Percentiles rank a stretch among this genome's conserved stretches.
These are phyloP conservation scores for Cnidoscolus chayamansa DNA, from an alignment of 441 rosid species.

Conservation along the genomic window DNA sequence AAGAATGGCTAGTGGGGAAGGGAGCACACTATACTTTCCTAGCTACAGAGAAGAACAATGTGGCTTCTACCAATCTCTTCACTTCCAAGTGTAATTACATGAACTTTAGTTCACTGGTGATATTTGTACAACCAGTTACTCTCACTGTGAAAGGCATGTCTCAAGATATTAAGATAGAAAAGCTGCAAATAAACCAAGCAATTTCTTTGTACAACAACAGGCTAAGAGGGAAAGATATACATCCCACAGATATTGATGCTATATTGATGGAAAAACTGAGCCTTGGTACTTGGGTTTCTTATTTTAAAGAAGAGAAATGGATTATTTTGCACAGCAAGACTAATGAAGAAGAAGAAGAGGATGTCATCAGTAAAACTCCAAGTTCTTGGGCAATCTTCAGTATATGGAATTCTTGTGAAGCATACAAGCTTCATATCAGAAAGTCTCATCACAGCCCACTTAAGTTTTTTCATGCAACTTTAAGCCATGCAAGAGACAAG, in stretches of 20 bases:
- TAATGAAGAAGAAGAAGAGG: conserved; percentile 16
- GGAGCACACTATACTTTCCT: conserved; percentile 46
- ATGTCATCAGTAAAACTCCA: conserved; percentile 25
- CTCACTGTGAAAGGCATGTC: conserved; percentile 20
- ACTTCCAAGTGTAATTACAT: conserved; percentile 41
- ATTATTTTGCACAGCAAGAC: conserved; percentile 11
- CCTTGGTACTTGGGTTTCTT: conserved; percentile 57
- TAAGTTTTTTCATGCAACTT: conserved; percentile 31
- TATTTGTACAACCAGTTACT: conserved; percentile 40
- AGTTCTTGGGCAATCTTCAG: conserved; percentile 50
- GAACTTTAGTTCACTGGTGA: conserved; percentile 36
- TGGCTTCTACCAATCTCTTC: conserved; percentile 53
- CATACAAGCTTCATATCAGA: conserved; percentile 34
- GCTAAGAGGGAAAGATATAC: conserved; percentile 41
- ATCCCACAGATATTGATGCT: conserved; percentile 43
- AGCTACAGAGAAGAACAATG: conserved; percentile 47
- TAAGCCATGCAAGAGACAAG: conserved; percentile 39
- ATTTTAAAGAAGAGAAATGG: conserved; percentile 46
- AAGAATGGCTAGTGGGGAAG: conserved; percentile 46
- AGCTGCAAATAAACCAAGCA: conserved; percentile 43
- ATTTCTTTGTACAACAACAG: conserved; percentile 40
- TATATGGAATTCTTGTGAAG: conserved; percentile 53
- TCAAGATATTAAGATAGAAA: conserved; percentile 38
- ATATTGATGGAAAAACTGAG: conserved; percentile 46
- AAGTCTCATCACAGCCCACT: conserved; percentile 24